Conservation (phyloP, 139 green algal species). For the Astrephomene gubernaculifera region DNA sequence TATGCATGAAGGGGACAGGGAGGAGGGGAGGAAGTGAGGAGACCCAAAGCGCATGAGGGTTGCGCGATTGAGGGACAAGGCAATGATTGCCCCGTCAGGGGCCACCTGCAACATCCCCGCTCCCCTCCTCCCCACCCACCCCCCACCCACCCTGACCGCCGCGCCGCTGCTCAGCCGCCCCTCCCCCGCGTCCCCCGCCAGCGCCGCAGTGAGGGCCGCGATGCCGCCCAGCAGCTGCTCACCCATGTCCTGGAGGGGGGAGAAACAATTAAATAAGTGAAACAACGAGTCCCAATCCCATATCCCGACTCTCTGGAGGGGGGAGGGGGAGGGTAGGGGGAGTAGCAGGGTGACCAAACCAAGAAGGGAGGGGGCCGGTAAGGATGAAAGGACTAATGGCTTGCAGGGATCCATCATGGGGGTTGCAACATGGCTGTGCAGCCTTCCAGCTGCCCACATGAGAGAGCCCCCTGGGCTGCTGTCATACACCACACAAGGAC, state of each 20-base stretch:
- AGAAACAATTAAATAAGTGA: too few relatives aligned
- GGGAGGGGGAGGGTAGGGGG: background rate
- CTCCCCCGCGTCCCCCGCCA: slow-evolving; percentile 34
- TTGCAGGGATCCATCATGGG: too few relatives aligned
- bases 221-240: slow-evolving; percentile 49
- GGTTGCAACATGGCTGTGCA: too few relatives aligned
- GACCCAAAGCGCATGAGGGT: background rate
- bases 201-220: background rate
- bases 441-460: too few relatives aligned
- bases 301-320: too few relatives aligned
- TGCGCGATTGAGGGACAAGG: background rate
- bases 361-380: too few relatives aligned
- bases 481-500: too few relatives aligned
- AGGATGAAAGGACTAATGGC: too few relatives aligned
- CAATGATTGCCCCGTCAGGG: background rate
- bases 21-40: background rate
- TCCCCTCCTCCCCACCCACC: background rate
- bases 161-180: background rate
- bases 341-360: too few relatives aligned
- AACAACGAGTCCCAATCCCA: too few relatives aligned
- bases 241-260: slow-evolving; percentile 48
- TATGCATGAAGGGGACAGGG: background rate
- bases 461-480: too few relatives aligned
- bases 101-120: too few relatives aligned
- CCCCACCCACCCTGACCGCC: background rate